Conservation (phyloP, 2,329 filamentous ascomycete genomes). For the Fusarium domesticum region DNA sequence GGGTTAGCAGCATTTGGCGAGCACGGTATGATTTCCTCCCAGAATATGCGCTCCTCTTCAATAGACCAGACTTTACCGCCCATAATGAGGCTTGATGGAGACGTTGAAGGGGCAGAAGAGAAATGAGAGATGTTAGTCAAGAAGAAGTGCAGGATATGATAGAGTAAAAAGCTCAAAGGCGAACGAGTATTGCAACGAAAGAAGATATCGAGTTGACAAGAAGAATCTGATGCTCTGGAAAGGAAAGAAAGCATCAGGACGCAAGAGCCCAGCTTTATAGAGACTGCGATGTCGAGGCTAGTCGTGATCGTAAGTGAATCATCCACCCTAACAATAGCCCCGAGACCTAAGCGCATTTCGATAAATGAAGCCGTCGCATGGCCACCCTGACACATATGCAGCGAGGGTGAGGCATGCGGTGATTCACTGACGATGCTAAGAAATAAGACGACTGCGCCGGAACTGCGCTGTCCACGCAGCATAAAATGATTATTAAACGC, state of each 20-base stretch:
- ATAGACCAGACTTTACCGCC: slow-evolving; percentile 50
- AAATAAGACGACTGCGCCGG: not conserved
- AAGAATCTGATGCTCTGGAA: not conserved
- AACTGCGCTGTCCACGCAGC: not conserved
- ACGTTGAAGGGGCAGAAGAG: not conserved
- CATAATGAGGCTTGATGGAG: slow-evolving; percentile 44
- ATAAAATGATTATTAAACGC: not conserved
- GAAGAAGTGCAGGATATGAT: not conserved
- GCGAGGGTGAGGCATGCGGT: no score
- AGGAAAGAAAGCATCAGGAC: not conserved
- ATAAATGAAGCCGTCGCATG: not conserved
- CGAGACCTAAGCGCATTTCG: not conserved
- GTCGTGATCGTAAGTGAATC: no score
- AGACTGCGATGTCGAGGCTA: no score
- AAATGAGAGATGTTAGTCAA: not conserved
- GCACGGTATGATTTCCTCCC: slow-evolving; percentile 39
- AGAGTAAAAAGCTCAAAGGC: not conserved
- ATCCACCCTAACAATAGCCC: no score
- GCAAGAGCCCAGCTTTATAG: not conserved
- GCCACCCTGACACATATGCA: not conserved
- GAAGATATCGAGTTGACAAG: not conserved
- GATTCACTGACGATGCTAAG: not conserved
- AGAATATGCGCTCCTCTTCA: slow-evolving; percentile 50
- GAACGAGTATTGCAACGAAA: not conserved
- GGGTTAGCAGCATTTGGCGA: slow-evolving; percentile 35